Conservation (phyloP, 805 yeast genomes). For the Debaryomyces tyrocola region DNA sequence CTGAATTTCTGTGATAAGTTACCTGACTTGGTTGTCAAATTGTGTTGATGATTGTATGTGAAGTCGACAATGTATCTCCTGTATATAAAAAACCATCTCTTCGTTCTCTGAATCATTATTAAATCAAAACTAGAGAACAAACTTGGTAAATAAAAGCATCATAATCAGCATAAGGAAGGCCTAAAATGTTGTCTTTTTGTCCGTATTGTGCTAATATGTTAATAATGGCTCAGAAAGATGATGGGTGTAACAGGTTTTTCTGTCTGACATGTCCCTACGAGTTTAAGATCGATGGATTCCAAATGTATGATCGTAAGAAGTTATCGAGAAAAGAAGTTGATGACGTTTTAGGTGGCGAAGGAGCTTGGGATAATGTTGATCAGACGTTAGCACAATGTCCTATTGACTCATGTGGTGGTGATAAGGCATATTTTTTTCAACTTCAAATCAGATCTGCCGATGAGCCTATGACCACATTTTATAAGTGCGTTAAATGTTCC, state of each 20-base stretch:
- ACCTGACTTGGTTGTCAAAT: background rate
- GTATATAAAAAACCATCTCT: background rate
- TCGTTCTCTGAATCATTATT: background rate
- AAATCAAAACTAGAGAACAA: background rate
- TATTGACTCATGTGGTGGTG: constrained; percentile 77
- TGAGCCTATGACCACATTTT: constrained; percentile 99
- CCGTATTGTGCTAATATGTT: constrained; percentile 94
- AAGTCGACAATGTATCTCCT: background rate
- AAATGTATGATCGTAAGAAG: constrained; percentile 80
- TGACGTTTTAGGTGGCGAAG: constrained; percentile 94
- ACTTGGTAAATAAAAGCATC: background rate
- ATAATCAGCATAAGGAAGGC: background rate
- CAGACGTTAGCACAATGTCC: constrained; percentile 95
- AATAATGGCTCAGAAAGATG: constrained; percentile 57
- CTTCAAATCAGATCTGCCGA: constrained; percentile 96
- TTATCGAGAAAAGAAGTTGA: constrained; percentile 89
- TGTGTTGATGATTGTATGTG: background rate
- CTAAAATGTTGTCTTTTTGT: constrained; percentile 86
- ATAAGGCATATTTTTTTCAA: constrained; percentile 94
- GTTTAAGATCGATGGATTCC: constrained; percentile 81
- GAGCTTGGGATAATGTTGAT: constrained; percentile 98
- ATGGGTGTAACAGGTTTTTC: constrained; percentile 65
- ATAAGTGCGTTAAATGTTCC: constrained; percentile 90
- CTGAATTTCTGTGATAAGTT: background rate
- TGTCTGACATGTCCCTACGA: constrained; percentile 96